Conservation (phyloP, 345 rosid species). For the Salix caprea region DNA sequence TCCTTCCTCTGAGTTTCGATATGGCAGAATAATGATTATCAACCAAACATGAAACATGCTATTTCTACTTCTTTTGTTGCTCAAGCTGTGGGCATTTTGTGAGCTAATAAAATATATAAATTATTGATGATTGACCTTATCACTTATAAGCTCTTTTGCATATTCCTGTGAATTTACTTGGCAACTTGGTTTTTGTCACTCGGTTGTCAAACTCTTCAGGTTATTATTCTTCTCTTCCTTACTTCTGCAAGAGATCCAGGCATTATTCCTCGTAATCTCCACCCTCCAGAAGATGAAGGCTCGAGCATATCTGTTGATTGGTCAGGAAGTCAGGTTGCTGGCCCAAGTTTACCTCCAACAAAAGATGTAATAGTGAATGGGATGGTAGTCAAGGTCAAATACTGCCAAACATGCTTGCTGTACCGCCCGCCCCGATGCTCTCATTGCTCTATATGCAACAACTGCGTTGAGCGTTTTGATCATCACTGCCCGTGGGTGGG, state of each 20-base stretch:
- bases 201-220: slow-evolving; percentile 42
- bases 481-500: slow-evolving; percentile 99
- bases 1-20: not conserved
- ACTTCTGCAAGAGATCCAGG: slow-evolving; percentile 96
- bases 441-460: slow-evolving; percentile 90
- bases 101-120: not conserved
- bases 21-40: not conserved
- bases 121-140: not conserved
- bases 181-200: not conserved
- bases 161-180: not conserved
- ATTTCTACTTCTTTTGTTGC: not conserved
- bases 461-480: slow-evolving; percentile 91
- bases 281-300: slow-evolving; percentile 80
- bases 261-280: slow-evolving; percentile 72
- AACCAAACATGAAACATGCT: not conserved
- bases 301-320: slow-evolving; percentile 45
- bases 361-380: slow-evolving; percentile 75
- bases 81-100: not conserved
- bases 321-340: slow-evolving; percentile 37
- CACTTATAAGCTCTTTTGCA: not conserved
- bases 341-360: slow-evolving; percentile 49
- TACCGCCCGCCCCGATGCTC: slow-evolving; percentile 95
- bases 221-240: slow-evolving; percentile 63
- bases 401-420: slow-evolving; percentile 88
- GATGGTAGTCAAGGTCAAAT: slow-evolving; percentile 59